Percentiles rank a stretch among this genome's conserved stretches.
Evolutionary conservation across 257 asterid species (phyloP).

Genomic region (Petrea volubilis): DNA sequence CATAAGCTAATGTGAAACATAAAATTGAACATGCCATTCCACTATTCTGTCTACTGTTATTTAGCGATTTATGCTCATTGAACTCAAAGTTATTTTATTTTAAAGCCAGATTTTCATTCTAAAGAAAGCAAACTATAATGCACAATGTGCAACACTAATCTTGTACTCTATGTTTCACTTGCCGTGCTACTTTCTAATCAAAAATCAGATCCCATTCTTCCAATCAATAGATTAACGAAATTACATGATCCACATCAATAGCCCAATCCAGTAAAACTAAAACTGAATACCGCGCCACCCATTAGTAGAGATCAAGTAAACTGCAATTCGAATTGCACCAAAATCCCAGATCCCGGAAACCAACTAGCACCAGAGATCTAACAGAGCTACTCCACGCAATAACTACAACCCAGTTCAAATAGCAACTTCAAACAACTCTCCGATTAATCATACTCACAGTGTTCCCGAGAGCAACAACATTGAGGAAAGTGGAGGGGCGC

Average conservation of each 20-base stretch:
- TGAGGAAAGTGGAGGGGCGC: slow-evolving; percentile 86
- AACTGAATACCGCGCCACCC: slow-evolving; percentile 8
- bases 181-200: background rate
- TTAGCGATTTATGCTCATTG: background rate
- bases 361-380: slow-evolving; percentile 23
- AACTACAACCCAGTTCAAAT: background rate
- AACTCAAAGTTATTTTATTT: background rate
- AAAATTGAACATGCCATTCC: background rate
- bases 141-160: background rate
- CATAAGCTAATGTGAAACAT: background rate
- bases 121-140: background rate
- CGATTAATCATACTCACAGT: slow-evolving; percentile 51
- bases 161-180: background rate
- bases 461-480: slow-evolving; percentile 93
- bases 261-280: background rate
- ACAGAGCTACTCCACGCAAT: background rate
- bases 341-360: slow-evolving; percentile 32
- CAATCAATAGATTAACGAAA: background rate
- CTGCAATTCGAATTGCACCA: background rate
- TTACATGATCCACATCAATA: slow-evolving; percentile 15
- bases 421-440: slow-evolving; percentile 23
- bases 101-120: slow-evolving; percentile 5
- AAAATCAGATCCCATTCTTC: slow-evolving; percentile 1
- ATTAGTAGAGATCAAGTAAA: slow-evolving; percentile 6
- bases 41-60: background rate